Evolutionary conservation across 1,284 basidiomycete species (phyloP), one percentile per base, ranked within the genome.

Genomic region (Phylloporus sp.): DNA sequence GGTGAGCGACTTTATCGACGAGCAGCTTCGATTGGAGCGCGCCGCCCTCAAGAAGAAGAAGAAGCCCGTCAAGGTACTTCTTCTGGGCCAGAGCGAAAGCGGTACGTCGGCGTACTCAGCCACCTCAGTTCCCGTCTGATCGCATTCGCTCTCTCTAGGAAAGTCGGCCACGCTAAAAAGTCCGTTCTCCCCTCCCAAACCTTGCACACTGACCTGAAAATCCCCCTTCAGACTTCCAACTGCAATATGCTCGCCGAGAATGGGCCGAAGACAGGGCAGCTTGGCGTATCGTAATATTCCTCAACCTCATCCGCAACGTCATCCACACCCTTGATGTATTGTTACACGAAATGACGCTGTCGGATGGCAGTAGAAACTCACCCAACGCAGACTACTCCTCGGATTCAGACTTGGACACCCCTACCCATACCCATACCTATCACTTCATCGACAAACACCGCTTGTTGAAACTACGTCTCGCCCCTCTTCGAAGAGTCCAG

Each of bases 271-370:
- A 92, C 69, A 86, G 85, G 56, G 77, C 81, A 6, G 84, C 89
- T 37, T 93, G 92, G 92, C 85, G 89, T 24, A 79, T 84, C 12
- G 88, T 93, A 66, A 87, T 93, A 67, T 88, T 89, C 70, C 84
- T 93, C 73, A 89, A 93, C 73, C 84, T 93, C 73, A 82, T 91
- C 62, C 86, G 89, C 64, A 89, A 88, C 66, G 82, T 91, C 70
- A 84, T 86, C 68, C 74, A 76, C 51, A 84, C 92, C 55, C 78
- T 90, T 22, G 82, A 89, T 56, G 74, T 82, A 51, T 77, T 91
- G 61, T 68, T 76, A n/a, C 80, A 81, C 32, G 87, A 88, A 68
- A 85, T 89, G 81, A 70, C 78, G 5, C 75, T 77, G 42, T 68
- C 79, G 2, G 76, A 78, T 20, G 65, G 67, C 22, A 69, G 69